These are phyloP conservation scores for Kuraishia ogatae DNA, from an alignment of 805 yeast genomes.

Conservation along the genomic window DNA sequence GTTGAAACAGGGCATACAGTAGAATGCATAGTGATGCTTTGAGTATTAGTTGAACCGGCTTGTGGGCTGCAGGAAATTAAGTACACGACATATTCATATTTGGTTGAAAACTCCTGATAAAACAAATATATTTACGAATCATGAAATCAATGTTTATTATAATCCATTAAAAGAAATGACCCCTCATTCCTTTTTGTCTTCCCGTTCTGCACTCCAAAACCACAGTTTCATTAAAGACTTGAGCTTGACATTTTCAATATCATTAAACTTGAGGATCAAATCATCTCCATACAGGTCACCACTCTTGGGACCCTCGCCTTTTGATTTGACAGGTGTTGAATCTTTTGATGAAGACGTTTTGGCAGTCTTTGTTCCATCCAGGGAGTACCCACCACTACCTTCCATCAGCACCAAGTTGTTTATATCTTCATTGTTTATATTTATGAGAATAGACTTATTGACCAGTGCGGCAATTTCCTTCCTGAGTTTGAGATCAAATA, in stretches of 20 bases:
- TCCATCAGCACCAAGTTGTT: constrained; percentile 7
- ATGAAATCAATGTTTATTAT: too few relatives aligned
- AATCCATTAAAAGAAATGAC: too few relatives aligned
- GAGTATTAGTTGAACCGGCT: too few relatives aligned
- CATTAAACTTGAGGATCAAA: constrained; percentile 7
- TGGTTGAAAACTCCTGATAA: too few relatives aligned
- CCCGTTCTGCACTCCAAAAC: constrained; percentile 14
- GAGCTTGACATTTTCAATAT: constrained; percentile 13
- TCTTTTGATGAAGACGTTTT: constrained; percentile 7
- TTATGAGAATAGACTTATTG: constrained; percentile 52
- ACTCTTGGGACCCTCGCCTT: constrained; percentile 3
- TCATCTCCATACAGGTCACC: constrained; percentile 5
- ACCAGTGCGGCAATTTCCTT: constrained; percentile 61
- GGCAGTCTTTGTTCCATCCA: background rate
- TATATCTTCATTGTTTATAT: constrained; percentile 16
- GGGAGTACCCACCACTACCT: background rate
- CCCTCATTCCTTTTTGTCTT: background rate
- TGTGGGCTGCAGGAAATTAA: background rate
- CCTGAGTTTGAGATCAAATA: constrained; percentile 55
- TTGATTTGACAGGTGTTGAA: constrained; percentile 4
- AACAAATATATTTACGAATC: too few relatives aligned
- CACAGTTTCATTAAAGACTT: constrained; percentile 16
- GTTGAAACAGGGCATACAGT: constrained; percentile 45
- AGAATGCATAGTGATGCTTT: constrained; percentile 23
- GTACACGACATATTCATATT: too few relatives aligned